These are phyloP conservation scores for Botrytis deweyae DNA, from an alignment of 2,329 filamentous ascomycete genomes.

Conservation along the genomic window DNA sequence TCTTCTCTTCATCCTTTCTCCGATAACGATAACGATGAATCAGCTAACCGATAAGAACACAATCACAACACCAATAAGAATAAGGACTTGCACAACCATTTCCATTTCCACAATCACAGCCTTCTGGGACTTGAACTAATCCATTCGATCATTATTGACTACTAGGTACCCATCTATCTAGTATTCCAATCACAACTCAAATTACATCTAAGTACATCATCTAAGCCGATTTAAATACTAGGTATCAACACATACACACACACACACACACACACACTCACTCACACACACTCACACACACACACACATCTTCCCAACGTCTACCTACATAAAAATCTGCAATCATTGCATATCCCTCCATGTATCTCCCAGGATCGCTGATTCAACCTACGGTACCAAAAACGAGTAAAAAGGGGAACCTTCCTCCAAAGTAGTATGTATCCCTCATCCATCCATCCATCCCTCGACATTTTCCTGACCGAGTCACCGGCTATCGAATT, in stretches of 20 bases:
- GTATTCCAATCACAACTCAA: neutral
- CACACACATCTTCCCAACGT: neutral
- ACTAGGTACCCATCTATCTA: neutral
- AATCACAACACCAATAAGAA: neutral
- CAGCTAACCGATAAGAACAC: slow-evolving; percentile 2
- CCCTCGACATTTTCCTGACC: neutral
- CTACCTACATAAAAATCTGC: neutral
- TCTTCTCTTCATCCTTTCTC: neutral
- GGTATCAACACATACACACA: neutral
- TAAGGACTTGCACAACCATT: neutral
- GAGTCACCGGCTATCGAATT: slow-evolving; percentile 13
- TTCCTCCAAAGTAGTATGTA: neutral
- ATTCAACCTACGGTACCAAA: neutral
- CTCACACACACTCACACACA: neutral
- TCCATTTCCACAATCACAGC: no score
- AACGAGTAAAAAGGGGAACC: neutral
- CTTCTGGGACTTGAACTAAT: neutral
- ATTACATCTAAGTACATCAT: neutral
- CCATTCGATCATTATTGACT: no score
- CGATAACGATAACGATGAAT: slow-evolving; percentile 11
- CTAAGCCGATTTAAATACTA: neutral
- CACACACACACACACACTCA: neutral
- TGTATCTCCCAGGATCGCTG: neutral
- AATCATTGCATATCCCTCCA: neutral
- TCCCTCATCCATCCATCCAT: neutral